These are phyloP conservation scores for Letharia lupina DNA, from an alignment of 495 filamentous ascomycete species.

Conservation along the genomic window DNA sequence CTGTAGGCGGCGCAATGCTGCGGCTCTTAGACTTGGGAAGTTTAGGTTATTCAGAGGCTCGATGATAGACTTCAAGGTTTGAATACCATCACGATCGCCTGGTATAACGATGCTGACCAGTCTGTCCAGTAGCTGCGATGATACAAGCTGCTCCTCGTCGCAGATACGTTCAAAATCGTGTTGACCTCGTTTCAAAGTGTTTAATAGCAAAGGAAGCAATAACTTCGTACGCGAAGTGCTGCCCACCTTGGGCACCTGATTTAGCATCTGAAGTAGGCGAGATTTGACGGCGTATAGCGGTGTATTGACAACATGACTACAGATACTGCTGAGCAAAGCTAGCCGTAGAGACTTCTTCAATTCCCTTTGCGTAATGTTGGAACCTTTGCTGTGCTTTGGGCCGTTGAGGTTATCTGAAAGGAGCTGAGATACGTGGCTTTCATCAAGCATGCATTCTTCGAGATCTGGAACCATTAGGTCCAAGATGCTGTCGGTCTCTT, in stretches of 20 bases:
- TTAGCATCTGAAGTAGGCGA: constrained; percentile 60
- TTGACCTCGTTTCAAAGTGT: constrained; percentile 49
- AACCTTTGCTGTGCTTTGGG: constrained; percentile 30
- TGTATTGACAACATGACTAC: constrained; percentile 58
- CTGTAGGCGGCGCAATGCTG: constrained; percentile 56
- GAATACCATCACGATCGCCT: constrained; percentile 58
- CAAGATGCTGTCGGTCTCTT: constrained; percentile 51
- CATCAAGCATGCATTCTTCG: constrained; percentile 76
- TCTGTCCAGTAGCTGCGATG: constrained; percentile 48
- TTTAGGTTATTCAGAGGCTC: constrained; percentile 35
- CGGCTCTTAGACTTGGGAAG: constrained; percentile 46
- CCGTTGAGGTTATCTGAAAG: constrained; percentile 51
- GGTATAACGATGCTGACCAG: constrained; percentile 54
- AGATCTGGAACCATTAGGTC: constrained; percentile 58
- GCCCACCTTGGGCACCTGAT: constrained; percentile 58
- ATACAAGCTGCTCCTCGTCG: constrained; percentile 52
- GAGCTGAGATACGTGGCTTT: constrained; percentile 49
- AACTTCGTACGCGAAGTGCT: constrained; percentile 57
- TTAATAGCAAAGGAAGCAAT: constrained; percentile 58
- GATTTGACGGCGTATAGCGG: constrained; percentile 61
- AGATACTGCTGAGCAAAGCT: constrained; percentile 64
- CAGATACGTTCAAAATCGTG: constrained; percentile 40
- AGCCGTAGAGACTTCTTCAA: constrained; percentile 58
- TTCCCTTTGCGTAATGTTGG: constrained; percentile 39
- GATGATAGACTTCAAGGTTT: constrained; percentile 47